These are phyloP conservation scores for Davidsoniella neocaledoniae DNA, from an alignment of 2,329 filamentous ascomycete genomes.

Conservation along the genomic window DNA sequence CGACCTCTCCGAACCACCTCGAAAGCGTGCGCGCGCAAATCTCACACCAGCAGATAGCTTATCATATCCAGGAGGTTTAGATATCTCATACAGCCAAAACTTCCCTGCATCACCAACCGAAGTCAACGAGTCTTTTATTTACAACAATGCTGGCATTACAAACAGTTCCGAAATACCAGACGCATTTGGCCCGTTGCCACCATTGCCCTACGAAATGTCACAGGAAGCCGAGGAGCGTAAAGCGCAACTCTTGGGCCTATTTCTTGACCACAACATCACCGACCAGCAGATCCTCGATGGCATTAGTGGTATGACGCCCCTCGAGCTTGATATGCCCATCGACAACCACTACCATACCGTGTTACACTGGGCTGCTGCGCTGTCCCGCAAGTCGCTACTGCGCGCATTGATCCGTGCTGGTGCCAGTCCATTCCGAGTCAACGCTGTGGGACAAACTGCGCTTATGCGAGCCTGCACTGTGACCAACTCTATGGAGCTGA, in stretches of 20 bases:
- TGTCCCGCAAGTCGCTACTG: conserved; percentile 70
- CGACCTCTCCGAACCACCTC: conserved; percentile 54
- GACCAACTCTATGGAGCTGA: conserved; percentile 84
- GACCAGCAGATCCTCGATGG: conserved; percentile 62
- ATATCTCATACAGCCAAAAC: conserved; percentile 27
- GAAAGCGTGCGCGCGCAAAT: conserved; percentile 52
- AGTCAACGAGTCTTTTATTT: conserved; percentile 63
- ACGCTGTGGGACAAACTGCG: conserved; percentile 77
- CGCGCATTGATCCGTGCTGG: conserved; percentile 68
- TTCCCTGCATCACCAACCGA: conserved; percentile 62
- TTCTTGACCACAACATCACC: conserved; percentile 54
- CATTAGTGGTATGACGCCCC: conserved; percentile 54
- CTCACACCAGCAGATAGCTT: conserved; percentile 42
- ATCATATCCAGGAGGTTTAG: conserved; percentile 26
- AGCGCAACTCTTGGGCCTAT: conserved; percentile 64
- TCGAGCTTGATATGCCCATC: conserved; percentile 82
- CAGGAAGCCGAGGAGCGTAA: conserved; percentile 64
- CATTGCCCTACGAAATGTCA: conserved; percentile 43
- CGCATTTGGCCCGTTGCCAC: conserved; percentile 42
- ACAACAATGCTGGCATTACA: conserved; percentile 29
- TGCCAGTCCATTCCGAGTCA: conserved; percentile 75
- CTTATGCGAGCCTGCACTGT: conserved; percentile 85
- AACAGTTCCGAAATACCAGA: conserved; percentile 19
- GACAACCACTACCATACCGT: conserved; percentile 80
- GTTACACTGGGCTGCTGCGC: conserved; percentile 87